Conservation (phyloP, 352 stramenopile species). For the Globisporangium paroecandrum region DNA sequence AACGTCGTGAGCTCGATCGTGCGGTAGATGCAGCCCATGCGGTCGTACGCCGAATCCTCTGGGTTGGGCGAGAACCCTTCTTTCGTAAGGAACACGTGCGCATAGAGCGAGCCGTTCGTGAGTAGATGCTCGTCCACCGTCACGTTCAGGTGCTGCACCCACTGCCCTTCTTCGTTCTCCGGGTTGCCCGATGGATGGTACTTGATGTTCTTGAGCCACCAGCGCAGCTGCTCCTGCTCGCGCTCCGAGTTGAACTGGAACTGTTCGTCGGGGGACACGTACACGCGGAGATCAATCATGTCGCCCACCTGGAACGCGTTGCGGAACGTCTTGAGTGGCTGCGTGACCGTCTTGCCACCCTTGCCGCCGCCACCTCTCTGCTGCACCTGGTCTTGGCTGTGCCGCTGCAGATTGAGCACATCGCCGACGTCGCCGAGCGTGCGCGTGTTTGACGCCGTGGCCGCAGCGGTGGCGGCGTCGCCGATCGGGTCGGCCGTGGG, state of each 20-base stretch:
- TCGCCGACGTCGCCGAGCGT: slow-evolving; percentile 5
- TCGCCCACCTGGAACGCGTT: slow-evolving; percentile 66
- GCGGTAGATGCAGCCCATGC: slow-evolving; percentile 48
- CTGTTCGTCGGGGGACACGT: slow-evolving; percentile 40
- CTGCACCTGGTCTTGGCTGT: not conserved
- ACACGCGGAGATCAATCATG: slow-evolving; percentile 57
- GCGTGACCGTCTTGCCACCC: slow-evolving; percentile 12
- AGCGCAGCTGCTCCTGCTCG: slow-evolving; percentile 62
- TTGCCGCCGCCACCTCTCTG: not conserved
- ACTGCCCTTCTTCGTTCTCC: slow-evolving; percentile 45
- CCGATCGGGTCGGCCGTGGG: slow-evolving; percentile 18
- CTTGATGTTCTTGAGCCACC: slow-evolving; percentile 48
- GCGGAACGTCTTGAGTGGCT: slow-evolving; percentile 23
- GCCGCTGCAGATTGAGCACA: slow-evolving; percentile 17
- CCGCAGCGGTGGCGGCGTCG: slow-evolving; percentile 2
- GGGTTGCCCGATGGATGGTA: slow-evolving; percentile 52
- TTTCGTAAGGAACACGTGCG: slow-evolving; percentile 84
- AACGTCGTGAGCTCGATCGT: slow-evolving; percentile 72
- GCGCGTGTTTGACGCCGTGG: not conserved
- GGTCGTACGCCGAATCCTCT: slow-evolving; percentile 51
- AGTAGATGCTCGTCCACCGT: slow-evolving; percentile 66
- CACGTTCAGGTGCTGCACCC: slow-evolving; percentile 58
- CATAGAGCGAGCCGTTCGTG: slow-evolving; percentile 75
- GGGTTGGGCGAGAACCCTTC: slow-evolving; percentile 69
- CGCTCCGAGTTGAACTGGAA: slow-evolving; percentile 49